Base-by-base conservation (phyloP, 371 early-diverging fungal species). In the Actinomortierella wolfii region DNA sequence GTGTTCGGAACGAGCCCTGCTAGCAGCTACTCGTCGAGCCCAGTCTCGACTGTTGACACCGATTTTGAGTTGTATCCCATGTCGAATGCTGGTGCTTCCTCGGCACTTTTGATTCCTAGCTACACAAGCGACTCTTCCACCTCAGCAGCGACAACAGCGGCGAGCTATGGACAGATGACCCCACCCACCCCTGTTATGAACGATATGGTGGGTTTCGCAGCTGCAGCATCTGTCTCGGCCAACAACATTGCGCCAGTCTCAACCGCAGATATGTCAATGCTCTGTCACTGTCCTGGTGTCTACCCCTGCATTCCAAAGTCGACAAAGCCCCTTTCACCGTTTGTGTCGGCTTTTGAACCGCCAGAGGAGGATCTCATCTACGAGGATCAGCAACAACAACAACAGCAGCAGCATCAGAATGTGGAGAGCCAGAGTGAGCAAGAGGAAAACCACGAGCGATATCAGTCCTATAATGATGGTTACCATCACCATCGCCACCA, bases 1-100 rank as follows among this genome's bases (percentile, higher is more conserved):
- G 73, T 65, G 57, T 65, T 61, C 18, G 66, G 66, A 3, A 39
- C 62, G 46, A 54, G 51, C 40, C 56, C 73, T 39, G 29, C 47
- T 39, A 55, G 65, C 53, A 42, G 26, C 53, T 15, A 34, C 34
- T 34, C 34, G 4, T 34, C 34, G 34, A 34, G 34, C 34, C 34
- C 34, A 4, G 34, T 34, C 34, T 34, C 34, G 34, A 34, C 34
- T 11, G 34, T 34, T 34, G 34, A 34, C 11, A 11, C 62, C 2
- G 73, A 71, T 26, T 71, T 71, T 40, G 73, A 66, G 18, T 59
- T 71, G 20, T 71, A 65, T 56, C 73, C 73, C n/a, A 56, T 57
- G 46, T 52, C 23, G 34, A 59, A 24, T 47, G 21, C 18, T 8
- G 8, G 21, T 11, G 47, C 47, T 8, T 47, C 47, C 20, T 34